Evolutionary conservation across 306 rosid genomes (phyloP).

Genomic region (Corylus americana): DNA sequence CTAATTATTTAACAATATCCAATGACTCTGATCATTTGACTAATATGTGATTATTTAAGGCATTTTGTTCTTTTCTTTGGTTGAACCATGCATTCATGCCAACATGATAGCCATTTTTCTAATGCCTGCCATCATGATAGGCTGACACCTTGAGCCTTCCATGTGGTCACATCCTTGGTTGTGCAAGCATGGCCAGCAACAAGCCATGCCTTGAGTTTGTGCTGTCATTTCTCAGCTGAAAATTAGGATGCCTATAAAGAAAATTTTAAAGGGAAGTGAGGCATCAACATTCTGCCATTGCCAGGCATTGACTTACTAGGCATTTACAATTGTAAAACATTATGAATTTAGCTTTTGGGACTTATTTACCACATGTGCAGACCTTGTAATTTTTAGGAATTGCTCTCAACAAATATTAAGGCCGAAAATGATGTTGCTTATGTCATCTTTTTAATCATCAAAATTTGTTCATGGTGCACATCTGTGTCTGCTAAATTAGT

Average conservation of each 20-base stretch:
- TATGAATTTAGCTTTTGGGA: background rate
- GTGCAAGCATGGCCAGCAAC: background rate
- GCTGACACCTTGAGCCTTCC: background rate
- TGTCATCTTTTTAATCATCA: background rate
- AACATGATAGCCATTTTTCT: background rate
- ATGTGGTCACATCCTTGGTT: background rate
- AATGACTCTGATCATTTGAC: background rate
- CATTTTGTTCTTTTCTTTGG: background rate
- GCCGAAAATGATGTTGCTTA: background rate
- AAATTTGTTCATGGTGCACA: slow-evolving; percentile 20
- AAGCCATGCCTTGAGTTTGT: background rate
- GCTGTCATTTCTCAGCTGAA: background rate
- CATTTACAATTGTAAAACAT: background rate
- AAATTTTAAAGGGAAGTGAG: background rate
- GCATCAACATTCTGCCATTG: background rate
- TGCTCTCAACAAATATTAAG: background rate
- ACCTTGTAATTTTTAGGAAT: background rate
- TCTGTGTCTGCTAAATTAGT: slow-evolving; percentile 7
- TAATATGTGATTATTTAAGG: background rate
- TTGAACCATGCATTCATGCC: background rate
- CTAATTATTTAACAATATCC: too few relatives aligned
- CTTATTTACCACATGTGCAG: background rate
- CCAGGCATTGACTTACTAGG: background rate
- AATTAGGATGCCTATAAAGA: background rate
- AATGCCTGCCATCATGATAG: background rate